These are phyloP conservation scores for Xylogone sp. DNA, from an alignment of 2,329 filamentous ascomycete genomes.

Conservation along the genomic window DNA sequence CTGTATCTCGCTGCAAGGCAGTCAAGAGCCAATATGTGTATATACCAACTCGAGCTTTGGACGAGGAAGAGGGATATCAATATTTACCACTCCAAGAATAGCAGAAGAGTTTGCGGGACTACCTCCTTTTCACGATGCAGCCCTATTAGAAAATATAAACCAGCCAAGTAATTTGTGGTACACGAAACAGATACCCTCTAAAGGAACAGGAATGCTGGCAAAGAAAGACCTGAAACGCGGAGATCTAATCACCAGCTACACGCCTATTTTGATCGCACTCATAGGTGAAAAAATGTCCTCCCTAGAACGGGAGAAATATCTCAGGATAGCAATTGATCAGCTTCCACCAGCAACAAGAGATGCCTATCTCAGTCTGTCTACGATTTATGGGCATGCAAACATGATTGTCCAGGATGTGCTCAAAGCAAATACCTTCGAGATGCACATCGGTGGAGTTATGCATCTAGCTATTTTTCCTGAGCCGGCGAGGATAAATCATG, in stretches of 20 bases:
- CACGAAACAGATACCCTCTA: background rate
- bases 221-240: background rate
- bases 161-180: background rate
- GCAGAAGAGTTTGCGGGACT: conserved; percentile 2
- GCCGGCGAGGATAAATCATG: conserved; percentile 36
- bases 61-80: conserved; percentile 5
- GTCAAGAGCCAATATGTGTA: background rate
- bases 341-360: background rate
- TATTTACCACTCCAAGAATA: conserved; percentile 8
- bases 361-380: conserved; percentile 4
- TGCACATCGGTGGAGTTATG: conserved; percentile 7
- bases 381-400: background rate
- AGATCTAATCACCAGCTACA: conserved; percentile 1
- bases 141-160: background rate
- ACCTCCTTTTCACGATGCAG: background rate
- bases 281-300: background rate
- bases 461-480: conserved; percentile 29
- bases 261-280: conserved; percentile 3
- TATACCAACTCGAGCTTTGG: conserved; percentile 6
- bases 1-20: too few relatives aligned
- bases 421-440: conserved; percentile 12
- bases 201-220: conserved; percentile 5
- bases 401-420: conserved; percentile 7
- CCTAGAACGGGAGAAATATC: background rate
- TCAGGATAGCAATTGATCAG: conserved; percentile 4